phyloP scores from a whole-genome alignment of 345 rosid species.

The Eucalyptus pauciflora region DNA sequence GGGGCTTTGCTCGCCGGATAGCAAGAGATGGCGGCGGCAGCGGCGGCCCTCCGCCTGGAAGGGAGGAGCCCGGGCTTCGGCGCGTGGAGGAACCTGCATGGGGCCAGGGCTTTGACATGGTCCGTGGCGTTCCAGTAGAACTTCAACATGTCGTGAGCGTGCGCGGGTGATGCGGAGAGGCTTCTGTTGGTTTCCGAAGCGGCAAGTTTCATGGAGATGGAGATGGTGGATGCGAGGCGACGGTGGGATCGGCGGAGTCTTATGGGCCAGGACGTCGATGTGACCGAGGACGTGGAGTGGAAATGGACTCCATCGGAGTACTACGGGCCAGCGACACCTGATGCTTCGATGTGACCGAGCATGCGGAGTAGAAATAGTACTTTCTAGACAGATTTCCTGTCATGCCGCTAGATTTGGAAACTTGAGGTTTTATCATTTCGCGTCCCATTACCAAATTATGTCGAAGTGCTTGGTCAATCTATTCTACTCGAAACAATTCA shows the following conservation, averaged over 20 bases:
- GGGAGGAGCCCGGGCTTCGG: neutral
- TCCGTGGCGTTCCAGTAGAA: constrained; percentile 27
- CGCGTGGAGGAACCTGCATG: constrained; percentile 23
- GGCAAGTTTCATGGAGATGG: neutral
- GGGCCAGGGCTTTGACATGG: constrained; percentile 22
- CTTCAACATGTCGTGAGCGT: constrained; percentile 28
- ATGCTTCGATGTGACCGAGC: neutral
- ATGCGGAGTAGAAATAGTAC: neutral
- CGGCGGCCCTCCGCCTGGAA: neutral
- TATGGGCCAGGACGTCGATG: too few species aligned
- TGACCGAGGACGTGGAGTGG: neutral
- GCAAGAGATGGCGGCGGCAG: neutral
- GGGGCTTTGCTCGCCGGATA: neutral
- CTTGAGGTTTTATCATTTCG: neutral
- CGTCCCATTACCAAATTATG: neutral
- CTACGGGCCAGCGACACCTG: too few species aligned
- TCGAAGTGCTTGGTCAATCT: too few species aligned
- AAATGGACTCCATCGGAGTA: neutral
- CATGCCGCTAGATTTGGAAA: neutral
- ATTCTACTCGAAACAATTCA: too few species aligned
- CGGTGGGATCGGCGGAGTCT: too few species aligned
- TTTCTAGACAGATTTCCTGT: neutral
- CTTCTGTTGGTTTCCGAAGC: neutral
- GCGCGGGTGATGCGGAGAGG: neutral
- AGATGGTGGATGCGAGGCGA: neutral